Evolutionary conservation across 441 rosid species (phyloP).

Genomic region (Raphanus hybrid): DNA sequence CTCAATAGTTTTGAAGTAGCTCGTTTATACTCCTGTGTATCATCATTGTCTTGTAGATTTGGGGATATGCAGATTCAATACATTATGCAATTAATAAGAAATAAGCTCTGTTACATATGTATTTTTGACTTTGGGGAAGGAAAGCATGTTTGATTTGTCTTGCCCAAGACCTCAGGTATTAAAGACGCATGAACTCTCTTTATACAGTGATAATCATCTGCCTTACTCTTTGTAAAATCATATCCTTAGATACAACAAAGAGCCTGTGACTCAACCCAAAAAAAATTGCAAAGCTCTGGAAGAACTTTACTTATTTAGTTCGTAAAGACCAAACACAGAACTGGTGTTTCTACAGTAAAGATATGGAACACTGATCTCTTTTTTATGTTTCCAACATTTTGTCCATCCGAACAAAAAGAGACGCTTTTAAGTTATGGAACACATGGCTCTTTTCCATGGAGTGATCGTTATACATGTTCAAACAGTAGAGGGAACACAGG

Average conservation of each 20-base stretch:
- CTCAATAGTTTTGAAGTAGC: conserved; percentile 6
- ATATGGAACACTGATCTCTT: no score
- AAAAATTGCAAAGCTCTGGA: no score
- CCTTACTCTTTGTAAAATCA: not conserved
- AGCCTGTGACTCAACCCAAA: no score
- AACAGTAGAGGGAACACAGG: not conserved
- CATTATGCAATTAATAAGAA: conserved; percentile 27
- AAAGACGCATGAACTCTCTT: not conserved
- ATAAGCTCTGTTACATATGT: conserved; percentile 29
- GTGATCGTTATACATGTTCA: not conserved
- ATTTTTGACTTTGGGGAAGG: not conserved
- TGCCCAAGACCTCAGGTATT: not conserved
- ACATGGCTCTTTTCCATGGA: conserved; percentile 14
- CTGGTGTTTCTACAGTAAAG: no score
- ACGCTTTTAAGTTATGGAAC: conserved; percentile 15
- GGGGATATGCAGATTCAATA: conserved; percentile 17
- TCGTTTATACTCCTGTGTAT: conserved; percentile 21
- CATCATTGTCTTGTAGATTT: conserved; percentile 18
- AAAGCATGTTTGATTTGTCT: not conserved
- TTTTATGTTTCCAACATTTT: no score
- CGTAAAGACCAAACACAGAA: no score
- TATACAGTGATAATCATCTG: not conserved
- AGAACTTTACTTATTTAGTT: no score
- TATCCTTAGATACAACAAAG: not conserved
- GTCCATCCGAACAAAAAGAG: not conserved